Conservation (phyloP, 352 stramenopile genomes). For the Phytopythium mirpurense region DNA sequence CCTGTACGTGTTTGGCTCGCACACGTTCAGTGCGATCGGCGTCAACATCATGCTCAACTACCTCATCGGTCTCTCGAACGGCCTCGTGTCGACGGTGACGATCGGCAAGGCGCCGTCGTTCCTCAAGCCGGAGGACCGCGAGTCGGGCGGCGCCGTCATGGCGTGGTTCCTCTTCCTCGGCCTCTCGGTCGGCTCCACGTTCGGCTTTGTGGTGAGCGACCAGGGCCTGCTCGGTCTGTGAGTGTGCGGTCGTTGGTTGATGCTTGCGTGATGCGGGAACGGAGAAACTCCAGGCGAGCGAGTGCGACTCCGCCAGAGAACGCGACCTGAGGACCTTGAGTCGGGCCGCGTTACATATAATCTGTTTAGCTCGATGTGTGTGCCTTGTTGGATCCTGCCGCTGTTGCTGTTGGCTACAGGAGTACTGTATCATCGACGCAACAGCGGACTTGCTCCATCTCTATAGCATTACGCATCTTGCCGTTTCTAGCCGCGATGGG, state of each 20-base stretch:
- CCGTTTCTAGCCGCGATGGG: too few species aligned
- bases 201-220: constrained; percentile 47
- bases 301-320: neutral
- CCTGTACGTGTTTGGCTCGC: constrained; percentile 43
- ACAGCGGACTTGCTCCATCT: too few species aligned
- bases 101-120: constrained; percentile 49
- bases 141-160: constrained; percentile 54
- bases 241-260: neutral
- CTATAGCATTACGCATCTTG: too few species aligned
- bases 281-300: neutral
- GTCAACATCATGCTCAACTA: constrained; percentile 51
- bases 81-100: constrained; percentile 56
- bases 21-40: constrained; percentile 19
- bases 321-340: neutral
- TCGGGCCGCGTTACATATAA: neutral
- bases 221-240: constrained; percentile 44
- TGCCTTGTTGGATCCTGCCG: too few species aligned
- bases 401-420: too few species aligned
- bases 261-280: neutral
- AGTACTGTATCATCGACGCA: too few species aligned
- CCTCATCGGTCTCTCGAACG: constrained; percentile 41
- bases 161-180: constrained; percentile 52
- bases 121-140: constrained; percentile 45
- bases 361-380: neutral
- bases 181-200: constrained; percentile 33